These are phyloP conservation scores for Leccinum obscurum DNA, from an alignment of 768 basidiomycete genomes.

Conservation along the genomic window DNA sequence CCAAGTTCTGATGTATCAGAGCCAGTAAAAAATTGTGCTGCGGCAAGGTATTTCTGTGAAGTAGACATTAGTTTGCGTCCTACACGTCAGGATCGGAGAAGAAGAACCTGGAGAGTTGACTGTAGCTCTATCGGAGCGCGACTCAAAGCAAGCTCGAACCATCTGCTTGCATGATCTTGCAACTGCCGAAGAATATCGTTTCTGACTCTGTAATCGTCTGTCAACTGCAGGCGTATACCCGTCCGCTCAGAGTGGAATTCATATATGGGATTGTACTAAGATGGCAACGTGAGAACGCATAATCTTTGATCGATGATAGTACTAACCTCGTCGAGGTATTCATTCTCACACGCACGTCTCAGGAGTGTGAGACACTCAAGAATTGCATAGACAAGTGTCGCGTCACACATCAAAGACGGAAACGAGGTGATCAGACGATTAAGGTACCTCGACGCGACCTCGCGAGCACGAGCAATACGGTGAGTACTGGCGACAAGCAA, in stretches of 20 bases:
- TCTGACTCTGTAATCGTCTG: conserved; percentile 82
- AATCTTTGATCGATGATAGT: not conserved
- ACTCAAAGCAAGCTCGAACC: conserved; percentile 86
- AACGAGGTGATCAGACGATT: conserved; percentile 86
- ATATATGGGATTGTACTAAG: conserved; percentile 86
- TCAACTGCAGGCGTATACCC: conserved; percentile 75
- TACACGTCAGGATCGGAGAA: not conserved
- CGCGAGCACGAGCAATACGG: conserved; percentile 77
- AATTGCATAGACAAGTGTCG: conserved; percentile 82
- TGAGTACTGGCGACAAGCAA: conserved; percentile 81
- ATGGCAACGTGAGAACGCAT: conserved; percentile 3
- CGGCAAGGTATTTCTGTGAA: conserved; percentile 80
- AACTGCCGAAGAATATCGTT: conserved; percentile 81
- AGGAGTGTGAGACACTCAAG: conserved; percentile 90
- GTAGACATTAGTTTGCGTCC: not conserved
- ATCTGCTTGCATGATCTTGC: conserved; percentile 69
- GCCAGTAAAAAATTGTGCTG: conserved; percentile 67
- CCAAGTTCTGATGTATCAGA: conserved; percentile 85
- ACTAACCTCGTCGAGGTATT: conserved; percentile 85
- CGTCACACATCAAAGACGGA: conserved; percentile 92
- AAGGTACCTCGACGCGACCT: conserved; percentile 80
- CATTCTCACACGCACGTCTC: conserved; percentile 85
- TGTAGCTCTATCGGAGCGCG: conserved; percentile 92
- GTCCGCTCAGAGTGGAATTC: conserved; percentile 80
- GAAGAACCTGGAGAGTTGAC: conserved; percentile 80